Evolutionary conservation across 345 rosid genomes (phyloP).

Genomic region (Cochlearia excelsa): DNA sequence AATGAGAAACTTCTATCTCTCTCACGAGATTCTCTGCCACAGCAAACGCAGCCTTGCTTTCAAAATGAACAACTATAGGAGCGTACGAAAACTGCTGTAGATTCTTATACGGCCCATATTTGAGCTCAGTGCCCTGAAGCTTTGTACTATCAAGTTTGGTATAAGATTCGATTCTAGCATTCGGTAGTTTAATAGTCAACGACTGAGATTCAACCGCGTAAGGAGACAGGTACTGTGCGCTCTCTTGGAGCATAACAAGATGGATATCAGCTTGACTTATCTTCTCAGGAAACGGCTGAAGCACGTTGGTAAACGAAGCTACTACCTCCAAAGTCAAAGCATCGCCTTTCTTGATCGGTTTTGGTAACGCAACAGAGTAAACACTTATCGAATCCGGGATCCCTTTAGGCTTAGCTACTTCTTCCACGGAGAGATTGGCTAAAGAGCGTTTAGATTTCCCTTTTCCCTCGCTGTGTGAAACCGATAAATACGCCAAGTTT

Average conservation of each 20-base stretch:
- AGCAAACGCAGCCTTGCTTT: constrained; percentile 76
- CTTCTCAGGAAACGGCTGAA: constrained; percentile 82
- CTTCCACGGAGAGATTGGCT: constrained; percentile 47
- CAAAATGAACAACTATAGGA: constrained; percentile 81
- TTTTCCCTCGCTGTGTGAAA: constrained; percentile 53
- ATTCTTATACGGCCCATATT: constrained; percentile 82
- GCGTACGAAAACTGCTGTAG: constrained; percentile 59
- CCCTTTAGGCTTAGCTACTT: constrained; percentile 39
- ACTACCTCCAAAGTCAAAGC: constrained; percentile 59
- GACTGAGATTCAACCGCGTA: constrained; percentile 71
- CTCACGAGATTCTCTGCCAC: constrained; percentile 72
- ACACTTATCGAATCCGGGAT: constrained; percentile 56
- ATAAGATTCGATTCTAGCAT: constrained; percentile 69
- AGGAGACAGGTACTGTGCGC: constrained; percentile 72
- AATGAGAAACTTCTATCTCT: constrained; percentile 92
- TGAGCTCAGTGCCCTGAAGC: constrained; percentile 69
- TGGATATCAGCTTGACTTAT: constrained; percentile 84
- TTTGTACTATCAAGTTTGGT: constrained; percentile 68
- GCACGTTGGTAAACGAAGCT: constrained; percentile 54
- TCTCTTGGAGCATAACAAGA: constrained; percentile 79
- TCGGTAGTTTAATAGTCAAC: constrained; percentile 65
- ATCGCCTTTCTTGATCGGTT: constrained; percentile 54
- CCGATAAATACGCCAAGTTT: constrained; percentile 65
- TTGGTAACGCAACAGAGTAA: constrained; percentile 63
- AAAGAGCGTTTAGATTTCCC: constrained; percentile 55